phyloP scores from a whole-genome alignment of 2,329 filamentous ascomycete species.

The Lecanosticta acicola region DNA sequence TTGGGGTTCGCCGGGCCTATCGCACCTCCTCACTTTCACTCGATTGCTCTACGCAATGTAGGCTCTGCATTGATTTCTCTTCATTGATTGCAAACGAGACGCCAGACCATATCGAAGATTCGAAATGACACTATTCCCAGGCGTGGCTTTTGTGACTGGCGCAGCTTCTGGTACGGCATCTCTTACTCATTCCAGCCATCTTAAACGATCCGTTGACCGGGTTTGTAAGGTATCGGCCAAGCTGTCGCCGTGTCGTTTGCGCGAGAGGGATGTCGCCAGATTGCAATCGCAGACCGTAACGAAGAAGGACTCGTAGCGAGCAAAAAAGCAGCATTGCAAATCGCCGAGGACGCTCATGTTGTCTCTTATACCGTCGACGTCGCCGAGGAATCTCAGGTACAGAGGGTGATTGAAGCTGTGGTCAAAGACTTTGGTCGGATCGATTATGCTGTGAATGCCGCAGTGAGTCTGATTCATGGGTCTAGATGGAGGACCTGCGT shows the following conservation, averaged over 20 bases:
- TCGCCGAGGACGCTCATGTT: conserved; percentile 22
- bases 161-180: conserved; percentile 27
- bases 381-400: conserved; percentile 33
- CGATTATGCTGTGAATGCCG: conserved; percentile 46
- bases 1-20: conserved; percentile 1
- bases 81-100: no score
- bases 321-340: conserved; percentile 25
- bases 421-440: conserved; percentile 37
- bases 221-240: conserved; percentile 38
- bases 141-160: conserved; percentile 33
- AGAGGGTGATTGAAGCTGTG: conserved; percentile 30
- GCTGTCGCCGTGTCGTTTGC: conserved; percentile 43
- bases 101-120: no score
- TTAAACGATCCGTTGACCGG: background rate
- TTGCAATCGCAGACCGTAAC: conserved; percentile 41
- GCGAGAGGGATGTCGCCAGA: conserved; percentile 39
- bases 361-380: conserved; percentile 34
- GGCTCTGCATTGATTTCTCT: background rate
- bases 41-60: background rate
- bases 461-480: conserved; percentile 13
- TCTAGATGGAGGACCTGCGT: background rate
- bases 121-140: conserved; percentile 27
- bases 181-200: background rate
- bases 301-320: conserved; percentile 33
- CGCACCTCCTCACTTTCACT: conserved; percentile 1